A percentile compares a stretch with the other conserved stretches of the same genome.
phyloP scores from a whole-genome alignment of 345 rosid species.

The Sisymbrium altissimum region DNA sequence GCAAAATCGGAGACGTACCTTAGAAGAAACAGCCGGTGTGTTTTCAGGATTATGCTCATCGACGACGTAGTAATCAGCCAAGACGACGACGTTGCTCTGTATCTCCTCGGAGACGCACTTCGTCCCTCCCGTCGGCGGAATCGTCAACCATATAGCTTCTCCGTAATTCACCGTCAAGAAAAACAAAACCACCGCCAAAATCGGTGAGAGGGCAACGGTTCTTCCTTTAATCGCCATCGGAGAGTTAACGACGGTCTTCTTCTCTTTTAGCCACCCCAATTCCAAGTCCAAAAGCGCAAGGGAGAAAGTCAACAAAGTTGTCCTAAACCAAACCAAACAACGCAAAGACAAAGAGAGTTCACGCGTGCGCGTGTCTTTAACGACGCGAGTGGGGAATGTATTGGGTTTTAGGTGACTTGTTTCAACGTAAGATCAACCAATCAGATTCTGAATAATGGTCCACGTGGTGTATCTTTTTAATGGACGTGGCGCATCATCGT shows the following conservation, averaged over 20 bases:
- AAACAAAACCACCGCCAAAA: slow-evolving; percentile 16
- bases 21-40: slow-evolving; percentile 42
- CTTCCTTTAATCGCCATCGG: slow-evolving; percentile 25
- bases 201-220: not conserved
- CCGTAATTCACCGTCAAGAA: slow-evolving; percentile 18
- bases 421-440: slow-evolving; percentile 25
- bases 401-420: slow-evolving; percentile 13
- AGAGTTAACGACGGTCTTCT: slow-evolving; percentile 20
- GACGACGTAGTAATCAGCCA: slow-evolving; percentile 73
- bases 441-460: not conserved
- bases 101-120: slow-evolving; percentile 97
- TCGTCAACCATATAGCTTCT: slow-evolving; percentile 75
- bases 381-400: not conserved
- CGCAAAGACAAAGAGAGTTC: slow-evolving; percentile 1
- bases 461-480: slow-evolving; percentile 16
- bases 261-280: not conserved
- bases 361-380: slow-evolving; percentile 1
- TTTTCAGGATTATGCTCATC: slow-evolving; percentile 54
- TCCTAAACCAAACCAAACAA: not conserved
- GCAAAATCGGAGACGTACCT: slow-evolving; percentile 42
- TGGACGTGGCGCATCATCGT: slow-evolving; percentile 18
- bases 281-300: slow-evolving; percentile 10
- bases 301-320: slow-evolving; percentile 19
- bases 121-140: slow-evolving; percentile 70
- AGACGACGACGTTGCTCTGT: slow-evolving; percentile 71